Percentiles rank a stretch among this genome's conserved stretches.
Evolutionary conservation across 176 grass and related monocot genomes (phyloP).

Genomic region (Cenchrus fungigraminus): DNA sequence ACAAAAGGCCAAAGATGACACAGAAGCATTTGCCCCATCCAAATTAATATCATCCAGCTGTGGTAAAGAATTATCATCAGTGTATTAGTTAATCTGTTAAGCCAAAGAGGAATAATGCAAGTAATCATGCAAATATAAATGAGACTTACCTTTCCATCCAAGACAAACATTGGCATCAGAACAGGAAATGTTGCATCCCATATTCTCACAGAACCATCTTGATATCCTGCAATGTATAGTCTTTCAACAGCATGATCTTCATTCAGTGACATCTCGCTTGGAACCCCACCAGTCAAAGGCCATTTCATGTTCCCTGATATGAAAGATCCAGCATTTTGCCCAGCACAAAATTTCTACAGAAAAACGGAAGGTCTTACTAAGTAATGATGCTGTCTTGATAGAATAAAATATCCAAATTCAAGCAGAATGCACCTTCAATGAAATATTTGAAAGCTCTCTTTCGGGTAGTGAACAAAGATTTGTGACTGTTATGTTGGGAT

Average conservation of each 20-base stretch:
- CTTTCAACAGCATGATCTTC: constrained; percentile 70
- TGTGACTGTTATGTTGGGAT: constrained; percentile 82
- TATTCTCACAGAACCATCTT: constrained; percentile 98
- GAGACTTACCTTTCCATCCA: constrained; percentile 77
- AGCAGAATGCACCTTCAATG: constrained; percentile 62
- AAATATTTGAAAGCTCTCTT: constrained; percentile 53
- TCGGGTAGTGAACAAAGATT: constrained; percentile 59
- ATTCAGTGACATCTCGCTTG: constrained; percentile 77
- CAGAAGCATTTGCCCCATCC: constrained; percentile 59
- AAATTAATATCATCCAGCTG: constrained; percentile 71
- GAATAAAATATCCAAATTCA: constrained; percentile 24
- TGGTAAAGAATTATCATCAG: constrained; percentile 37
- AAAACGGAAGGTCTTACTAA: constrained; percentile 12
- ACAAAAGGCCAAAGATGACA: constrained; percentile 84
- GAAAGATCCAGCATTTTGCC: constrained; percentile 39
- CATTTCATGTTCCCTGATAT: constrained; percentile 73
- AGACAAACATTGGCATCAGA: constrained; percentile 74
- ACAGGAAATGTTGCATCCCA: constrained; percentile 93
- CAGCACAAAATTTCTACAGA: constrained; percentile 67
- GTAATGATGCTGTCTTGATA: constrained; percentile 1
- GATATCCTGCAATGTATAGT: constrained; percentile 85
- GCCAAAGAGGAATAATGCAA: neutral
- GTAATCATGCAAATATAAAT: constrained; percentile 9
- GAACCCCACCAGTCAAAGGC: constrained; percentile 97
- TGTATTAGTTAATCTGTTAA: neutral